Evolutionary conservation across 139 green algal species (phyloP).

Genomic region (Chlamydomonas urium): DNA sequence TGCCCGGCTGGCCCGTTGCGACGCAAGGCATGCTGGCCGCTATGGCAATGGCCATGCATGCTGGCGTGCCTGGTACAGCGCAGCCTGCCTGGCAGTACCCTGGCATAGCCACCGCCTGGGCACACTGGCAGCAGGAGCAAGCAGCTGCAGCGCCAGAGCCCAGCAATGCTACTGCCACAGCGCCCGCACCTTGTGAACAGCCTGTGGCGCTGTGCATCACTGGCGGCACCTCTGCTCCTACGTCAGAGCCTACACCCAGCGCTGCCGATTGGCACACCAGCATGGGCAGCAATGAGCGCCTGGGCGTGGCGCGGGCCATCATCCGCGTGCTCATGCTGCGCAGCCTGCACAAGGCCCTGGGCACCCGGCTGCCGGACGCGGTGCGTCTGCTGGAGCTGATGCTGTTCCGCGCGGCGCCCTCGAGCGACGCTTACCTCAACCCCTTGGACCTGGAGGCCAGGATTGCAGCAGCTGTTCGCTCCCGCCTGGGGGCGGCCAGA

Average conservation of each 20-base stretch:
- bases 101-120: not conserved
- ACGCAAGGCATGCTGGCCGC: too few relatives aligned
- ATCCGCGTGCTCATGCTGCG: not conserved
- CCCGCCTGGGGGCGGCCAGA: not conserved
- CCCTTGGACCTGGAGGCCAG: not conserved
- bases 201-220: not conserved
- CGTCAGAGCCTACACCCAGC: not conserved
- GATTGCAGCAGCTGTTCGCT: not conserved
- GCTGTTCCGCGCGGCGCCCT: not conserved
- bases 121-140: not conserved
- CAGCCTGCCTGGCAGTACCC: too few relatives aligned
- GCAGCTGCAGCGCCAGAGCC: not conserved
- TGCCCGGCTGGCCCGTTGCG: too few relatives aligned
- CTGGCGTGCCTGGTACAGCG: not conserved
- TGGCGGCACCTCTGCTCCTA: not conserved
- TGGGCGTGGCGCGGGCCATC: not conserved
- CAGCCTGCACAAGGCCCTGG: not conserved
- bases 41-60: not conserved
- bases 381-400: conserved; percentile 13
- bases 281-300: not conserved
- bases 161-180: not conserved
- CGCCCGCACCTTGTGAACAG: not conserved
- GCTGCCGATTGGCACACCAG: not conserved
- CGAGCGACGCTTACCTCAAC: conserved; percentile 4
- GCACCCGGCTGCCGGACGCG: not conserved